A percentile compares a stretch with the other conserved stretches of the same genome.
phyloP scores from a whole-genome alignment of 306 rosid genomes.

The Quercus wislizeni region DNA sequence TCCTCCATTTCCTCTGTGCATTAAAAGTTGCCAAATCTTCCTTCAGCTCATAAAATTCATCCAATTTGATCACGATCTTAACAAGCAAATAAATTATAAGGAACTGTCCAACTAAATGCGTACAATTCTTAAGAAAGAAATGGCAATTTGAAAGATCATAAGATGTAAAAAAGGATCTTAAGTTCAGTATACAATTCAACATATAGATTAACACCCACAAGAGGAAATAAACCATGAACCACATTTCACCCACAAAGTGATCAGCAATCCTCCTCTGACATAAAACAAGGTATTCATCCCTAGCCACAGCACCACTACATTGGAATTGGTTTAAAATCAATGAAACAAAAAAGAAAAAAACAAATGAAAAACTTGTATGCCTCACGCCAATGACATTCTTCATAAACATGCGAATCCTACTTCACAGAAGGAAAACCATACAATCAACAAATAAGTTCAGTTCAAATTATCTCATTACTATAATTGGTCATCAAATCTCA shows the following conservation, averaged over 20 bases:
- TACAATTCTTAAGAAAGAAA: neutral
- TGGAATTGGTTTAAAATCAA: neutral
- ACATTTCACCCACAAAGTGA: neutral
- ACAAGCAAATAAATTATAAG: neutral
- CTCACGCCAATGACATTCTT: constrained; percentile 9
- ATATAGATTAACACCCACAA: neutral
- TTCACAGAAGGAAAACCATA: neutral
- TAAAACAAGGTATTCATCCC: constrained; percentile 3
- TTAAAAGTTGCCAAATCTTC: neutral
- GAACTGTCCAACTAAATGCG: constrained; percentile 4
- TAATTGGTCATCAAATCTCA: constrained; percentile 8
- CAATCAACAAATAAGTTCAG: neutral
- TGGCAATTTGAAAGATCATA: neutral
- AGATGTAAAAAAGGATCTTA: neutral
- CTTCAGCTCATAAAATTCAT: neutral
- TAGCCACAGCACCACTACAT: constrained; percentile 4
- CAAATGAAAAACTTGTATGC: constrained; percentile 5
- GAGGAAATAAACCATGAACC: neutral
- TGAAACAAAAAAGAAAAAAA: neutral
- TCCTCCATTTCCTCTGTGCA: neutral
- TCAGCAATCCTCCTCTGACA: neutral
- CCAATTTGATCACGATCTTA: neutral
- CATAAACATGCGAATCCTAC: neutral
- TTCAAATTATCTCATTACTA: constrained; percentile 16
- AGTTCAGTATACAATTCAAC: neutral